Evolutionary conservation across 257 asterid genomes (phyloP), one percentile per base, ranked within the genome.

Genomic region (Salvia miltiorrhiza): DNA sequence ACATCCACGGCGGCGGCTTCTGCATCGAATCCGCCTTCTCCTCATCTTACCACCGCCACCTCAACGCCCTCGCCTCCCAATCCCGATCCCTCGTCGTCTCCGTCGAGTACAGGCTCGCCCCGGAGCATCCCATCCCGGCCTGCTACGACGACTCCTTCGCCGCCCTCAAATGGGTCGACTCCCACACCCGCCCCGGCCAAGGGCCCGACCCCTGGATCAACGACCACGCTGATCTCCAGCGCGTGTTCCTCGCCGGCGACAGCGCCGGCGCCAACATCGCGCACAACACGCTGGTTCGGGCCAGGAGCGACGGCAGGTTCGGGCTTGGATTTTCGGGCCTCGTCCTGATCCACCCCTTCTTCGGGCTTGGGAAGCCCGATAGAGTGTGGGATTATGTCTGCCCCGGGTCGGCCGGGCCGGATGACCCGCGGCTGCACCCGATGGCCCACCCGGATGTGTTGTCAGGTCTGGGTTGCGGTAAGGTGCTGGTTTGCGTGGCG

Each of bases 1-100:
- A 90, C 86, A 9, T 76, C 80, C 98, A 93, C 82, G 98, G 98
- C 33, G 98, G 97, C 37, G 98, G 57, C 3, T 90, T 86, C 76
- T 40, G 63, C 0, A 53, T 83, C 30, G 80, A 81, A 60, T 89
- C 97, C 0, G 87, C 96, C 0, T 85, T 88, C 81, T 84, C 95
- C 8, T 47, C 88, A 0, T 0, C 6, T 0, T 90, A 90, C 70
- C 89, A 80, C 71, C 54, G 14, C 76, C 80, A 86, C 69, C 52
- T 76, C 47, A 81, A 60, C 55, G 10, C 74, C 44, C 62, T 93
- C 2, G 88, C 85, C 0, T 80, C 89, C 2, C 60, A 67, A 71
- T 73, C 98, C 41, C 64, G 76, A 11, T 81, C 80, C 35, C 8
- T 90, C 55, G 84, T 79, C 60, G 85, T 90, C 0, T 88, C 96